Conservation (phyloP, 345 rosid species). For the Eucalyptus regnans region DNA sequence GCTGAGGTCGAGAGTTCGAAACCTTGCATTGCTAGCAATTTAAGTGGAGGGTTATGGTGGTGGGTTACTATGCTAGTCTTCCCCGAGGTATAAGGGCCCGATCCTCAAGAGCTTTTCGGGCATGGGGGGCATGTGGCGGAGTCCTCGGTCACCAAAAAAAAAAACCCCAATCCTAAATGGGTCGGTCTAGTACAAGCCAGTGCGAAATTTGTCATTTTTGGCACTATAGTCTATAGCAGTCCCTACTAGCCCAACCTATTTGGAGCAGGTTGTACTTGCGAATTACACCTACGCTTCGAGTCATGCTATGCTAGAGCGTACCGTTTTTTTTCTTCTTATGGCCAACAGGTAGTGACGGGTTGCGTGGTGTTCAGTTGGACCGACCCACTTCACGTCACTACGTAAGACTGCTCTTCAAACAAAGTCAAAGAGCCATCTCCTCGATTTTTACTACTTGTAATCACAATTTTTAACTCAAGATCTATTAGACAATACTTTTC, state of each 20-base stretch:
- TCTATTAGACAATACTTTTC: not conserved
- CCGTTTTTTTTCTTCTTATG: not conserved
- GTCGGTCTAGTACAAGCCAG: rapidly evolving
- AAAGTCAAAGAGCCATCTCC: not conserved
- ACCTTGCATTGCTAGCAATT: too few species aligned
- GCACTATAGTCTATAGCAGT: not conserved
- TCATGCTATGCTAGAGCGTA: not conserved
- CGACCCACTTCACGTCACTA: not conserved
- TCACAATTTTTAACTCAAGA: not conserved
- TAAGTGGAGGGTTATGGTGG: too few species aligned
- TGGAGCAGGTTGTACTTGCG: not conserved
- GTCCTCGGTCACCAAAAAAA: too few species aligned
- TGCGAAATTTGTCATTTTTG: rapidly evolving
- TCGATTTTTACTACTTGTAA: not conserved
- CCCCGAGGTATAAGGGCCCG: too few species aligned
- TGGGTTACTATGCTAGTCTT: too few species aligned
- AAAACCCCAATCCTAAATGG: not conserved
- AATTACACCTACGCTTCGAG: not conserved
- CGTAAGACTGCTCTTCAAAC: not conserved
- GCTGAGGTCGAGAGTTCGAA: too few species aligned
- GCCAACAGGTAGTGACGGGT: not conserved
- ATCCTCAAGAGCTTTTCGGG: too few species aligned
- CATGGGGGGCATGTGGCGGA: too few species aligned
- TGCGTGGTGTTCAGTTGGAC: not conserved
- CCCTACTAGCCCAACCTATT: not conserved